Base-by-base conservation (phyloP, 139 green algal genomes). In the Chlamydomonas applanata region DNA sequence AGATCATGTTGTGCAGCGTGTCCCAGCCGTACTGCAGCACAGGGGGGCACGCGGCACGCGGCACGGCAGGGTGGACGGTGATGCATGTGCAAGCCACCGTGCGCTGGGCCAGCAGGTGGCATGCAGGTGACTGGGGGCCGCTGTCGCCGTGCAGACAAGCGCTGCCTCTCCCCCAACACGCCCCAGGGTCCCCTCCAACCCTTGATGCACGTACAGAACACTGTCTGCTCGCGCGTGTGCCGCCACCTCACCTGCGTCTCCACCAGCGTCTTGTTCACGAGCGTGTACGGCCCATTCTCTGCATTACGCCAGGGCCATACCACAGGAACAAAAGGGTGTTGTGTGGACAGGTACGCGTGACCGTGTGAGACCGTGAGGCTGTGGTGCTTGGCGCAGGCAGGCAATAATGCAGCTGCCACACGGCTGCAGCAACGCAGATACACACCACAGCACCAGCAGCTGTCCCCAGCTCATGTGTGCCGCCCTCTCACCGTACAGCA, bases 201-300 rank as follows among this genome's bases (percentile, higher is more conserved):
- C n/a, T n/a, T n/a, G n/a, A n/a, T n/a, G n/a, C n/a, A n/a, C n/a
- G n/a, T 61, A 36, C 9, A 14, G 20, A 14, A 33, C 34, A 5
- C 14, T 22, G 66, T 57, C 34, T 72, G 66, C 17, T 33, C 34
- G 66, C 5, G 66, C 59, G 66, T 72, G 66, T 73, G 67, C 53
- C 87, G 73, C 86, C 83, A 89, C 19, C 93, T 94, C 81, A 91
- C 94, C 17, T 81, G 54, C 27, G 84, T 94, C 52, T 92, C 83
- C 1, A 63, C 54, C 34, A 97, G 73, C 36, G 91, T 52, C 19
- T 91, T 40, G 19, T 92, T 57, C 27, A 88, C 82, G 67, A 98
- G 89, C 22, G 77, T 81, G 75, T 87, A 99, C 32, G 95, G 95
- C 0, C 93, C 93, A 46, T 97, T 95, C 77, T 95, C 91, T 76